Base-by-base conservation (phyloP, 441 rosid genomes). In the Erysimum cheiri region DNA sequence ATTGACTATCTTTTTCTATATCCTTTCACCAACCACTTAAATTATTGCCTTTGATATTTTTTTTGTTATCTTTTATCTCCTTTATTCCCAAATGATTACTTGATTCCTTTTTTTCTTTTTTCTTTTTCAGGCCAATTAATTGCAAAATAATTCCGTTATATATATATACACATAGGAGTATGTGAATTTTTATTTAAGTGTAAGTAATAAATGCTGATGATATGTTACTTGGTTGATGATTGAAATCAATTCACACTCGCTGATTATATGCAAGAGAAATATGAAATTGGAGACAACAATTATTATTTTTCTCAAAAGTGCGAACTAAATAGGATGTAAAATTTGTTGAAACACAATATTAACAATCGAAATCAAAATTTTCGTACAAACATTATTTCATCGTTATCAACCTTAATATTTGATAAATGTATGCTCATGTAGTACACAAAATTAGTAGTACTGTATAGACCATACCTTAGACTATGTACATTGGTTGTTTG, bases 11-110 rank as follows among this genome's bases (percentile, higher is more conserved):
- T 35, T 74, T 60, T 44, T 74, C 19, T 24, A 33, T 53, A 52
- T 67, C 54, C 46, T 58, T 56, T 58, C 77, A 74, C 69, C 52
- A 74, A 61, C 73, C 69, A 60, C 73, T 74, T 36, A 60, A 35
- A 67, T 67, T 55, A 60, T 74, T 74, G 55, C 62, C 0, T 50
- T 64, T 32, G 33, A 17, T 49, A 2, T n/a, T n/a, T 41, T 10
- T n/a, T 14, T 31, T 15, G 2, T 4, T 22, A 22, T 8, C 5
- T 36, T 40, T 33, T 19, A 43, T 11, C 4, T 17, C 9, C 22
- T 60, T 59, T 41, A 12, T 39, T 60, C 46, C 32, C 62, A 67
- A 59, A 66, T 59, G 77, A 73, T 67, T 73, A 57, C 46, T 15
- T 49, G 54, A 65, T 58, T 48, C 14, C 3, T 48, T n/a, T n/a